phyloP scores from a whole-genome alignment of 1,139 yeast genomes.

The Lodderomyces orthopsilosis region DNA sequence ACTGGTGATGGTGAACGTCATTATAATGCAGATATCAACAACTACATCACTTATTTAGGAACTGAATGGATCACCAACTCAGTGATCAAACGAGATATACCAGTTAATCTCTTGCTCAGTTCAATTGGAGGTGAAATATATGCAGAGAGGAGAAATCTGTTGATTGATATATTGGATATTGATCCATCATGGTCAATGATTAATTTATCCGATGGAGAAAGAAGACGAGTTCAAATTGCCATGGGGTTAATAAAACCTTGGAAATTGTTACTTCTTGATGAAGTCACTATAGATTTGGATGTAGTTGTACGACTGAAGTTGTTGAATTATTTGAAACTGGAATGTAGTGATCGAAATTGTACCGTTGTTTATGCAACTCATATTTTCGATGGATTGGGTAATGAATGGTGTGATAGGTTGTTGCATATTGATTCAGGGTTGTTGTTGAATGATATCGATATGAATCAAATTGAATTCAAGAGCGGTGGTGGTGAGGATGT shows the following conservation, averaged over 20 bases:
- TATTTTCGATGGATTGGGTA: slow-evolving; percentile 88
- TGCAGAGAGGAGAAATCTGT: slow-evolving; percentile 71
- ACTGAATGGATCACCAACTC: slow-evolving; percentile 98
- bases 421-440: slow-evolving; percentile 76
- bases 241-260: slow-evolving; percentile 94
- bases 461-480: slow-evolving; percentile 19
- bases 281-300: slow-evolving; percentile 93
- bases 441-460: slow-evolving; percentile 27
- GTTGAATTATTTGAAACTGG: slow-evolving; percentile 64
- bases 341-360: slow-evolving; percentile 65
- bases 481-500: slow-evolving; percentile 15
- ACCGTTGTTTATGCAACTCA: slow-evolving; percentile 91
- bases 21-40: slow-evolving; percentile 45
- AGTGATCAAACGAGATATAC: slow-evolving; percentile 84
- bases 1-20: slow-evolving; percentile 28
- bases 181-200: slow-evolving; percentile 93
- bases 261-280: slow-evolving; percentile 80
- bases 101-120: slow-evolving; percentile 72
- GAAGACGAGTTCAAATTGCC: slow-evolving; percentile 87
- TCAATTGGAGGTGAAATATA: slow-evolving; percentile 80
- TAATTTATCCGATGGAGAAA: slow-evolving; percentile 87
- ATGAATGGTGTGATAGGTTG: slow-evolving; percentile 79
- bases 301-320: slow-evolving; percentile 82
- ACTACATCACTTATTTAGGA: slow-evolving; percentile 72
- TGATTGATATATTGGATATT: slow-evolving; percentile 75